Evolutionary conservation across 352 stramenopile genomes (phyloP).

Genomic region (Phytophthora kernoviae): DNA sequence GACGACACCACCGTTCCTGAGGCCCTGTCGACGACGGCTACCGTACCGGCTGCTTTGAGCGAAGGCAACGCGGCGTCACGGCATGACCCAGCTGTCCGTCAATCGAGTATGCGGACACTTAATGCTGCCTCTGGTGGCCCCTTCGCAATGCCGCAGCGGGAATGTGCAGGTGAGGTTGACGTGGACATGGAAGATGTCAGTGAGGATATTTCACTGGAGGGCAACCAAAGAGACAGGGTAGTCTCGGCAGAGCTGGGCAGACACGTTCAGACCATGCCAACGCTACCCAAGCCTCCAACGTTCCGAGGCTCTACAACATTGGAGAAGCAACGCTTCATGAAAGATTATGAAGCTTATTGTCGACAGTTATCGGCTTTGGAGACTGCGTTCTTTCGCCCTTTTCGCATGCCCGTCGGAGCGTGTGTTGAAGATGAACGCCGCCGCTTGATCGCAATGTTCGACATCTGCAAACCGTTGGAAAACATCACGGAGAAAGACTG

Average conservation of each 20-base stretch:
- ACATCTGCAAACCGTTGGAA: conserved; percentile 11
- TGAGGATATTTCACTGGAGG: no score
- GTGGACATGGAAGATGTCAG: no score
- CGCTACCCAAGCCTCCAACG: conserved; percentile 3
- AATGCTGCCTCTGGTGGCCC: background rate
- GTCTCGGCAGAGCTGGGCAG: no score
- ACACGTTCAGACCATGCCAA: conserved; percentile 11
- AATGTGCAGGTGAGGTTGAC: background rate
- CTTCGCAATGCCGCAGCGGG: background rate
- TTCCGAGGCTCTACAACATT: conserved; percentile 5
- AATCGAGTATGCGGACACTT: background rate
- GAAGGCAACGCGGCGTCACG: no score
- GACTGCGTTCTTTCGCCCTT: conserved; percentile 8
- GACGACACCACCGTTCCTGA: no score
- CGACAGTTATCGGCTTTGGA: conserved; percentile 7
- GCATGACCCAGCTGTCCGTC: background rate
- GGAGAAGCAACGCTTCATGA: conserved; percentile 13
- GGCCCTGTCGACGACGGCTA: no score
- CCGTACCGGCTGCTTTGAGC: background rate
- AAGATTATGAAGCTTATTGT: conserved; percentile 12
- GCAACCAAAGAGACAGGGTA: no score
- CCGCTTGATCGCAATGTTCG: conserved; percentile 10
- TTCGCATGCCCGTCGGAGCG: conserved; percentile 2
- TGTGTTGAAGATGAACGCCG: conserved; percentile 21
- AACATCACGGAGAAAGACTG: conserved; percentile 5